Percentiles rank a stretch among this genome's conserved stretches.
Evolutionary conservation across 768 basidiomycete genomes (phyloP).

Genomic region (Tricholoma flavovirens): DNA sequence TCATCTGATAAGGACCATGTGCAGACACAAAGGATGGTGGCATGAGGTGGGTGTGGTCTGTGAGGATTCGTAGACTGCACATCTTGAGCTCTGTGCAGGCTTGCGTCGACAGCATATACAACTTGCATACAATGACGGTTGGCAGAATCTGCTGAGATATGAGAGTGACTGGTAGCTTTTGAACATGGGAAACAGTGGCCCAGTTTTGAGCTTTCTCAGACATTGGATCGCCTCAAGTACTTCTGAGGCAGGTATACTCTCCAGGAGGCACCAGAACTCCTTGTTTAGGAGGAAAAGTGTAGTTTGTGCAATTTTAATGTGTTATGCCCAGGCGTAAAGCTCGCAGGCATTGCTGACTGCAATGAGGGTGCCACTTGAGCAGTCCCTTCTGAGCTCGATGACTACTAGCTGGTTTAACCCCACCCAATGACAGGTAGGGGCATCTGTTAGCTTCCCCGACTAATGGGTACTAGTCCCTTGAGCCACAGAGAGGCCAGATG

Average conservation of each 20-base stretch:
- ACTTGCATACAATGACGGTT: too few species aligned
- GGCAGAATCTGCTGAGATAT: background rate
- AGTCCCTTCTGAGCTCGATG: background rate
- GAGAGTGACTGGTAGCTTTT: background rate
- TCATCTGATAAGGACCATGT: background rate
- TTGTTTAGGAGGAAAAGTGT: background rate
- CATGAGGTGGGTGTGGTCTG: background rate
- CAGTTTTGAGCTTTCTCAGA: background rate
- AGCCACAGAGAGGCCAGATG: conserved; percentile 8
- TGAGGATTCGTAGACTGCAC: background rate
- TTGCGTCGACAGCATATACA: background rate
- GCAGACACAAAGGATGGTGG: background rate
- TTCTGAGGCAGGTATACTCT: background rate
- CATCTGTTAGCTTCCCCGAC: conserved; percentile 7
- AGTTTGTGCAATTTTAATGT: background rate
- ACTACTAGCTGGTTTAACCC: conserved; percentile 1
- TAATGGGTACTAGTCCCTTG: conserved; percentile 7
- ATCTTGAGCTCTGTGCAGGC: background rate
- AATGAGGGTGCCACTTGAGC: background rate
- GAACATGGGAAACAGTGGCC: background rate
- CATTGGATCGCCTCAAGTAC: background rate
- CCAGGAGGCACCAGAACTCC: background rate
- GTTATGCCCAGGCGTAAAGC: background rate
- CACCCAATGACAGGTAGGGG: background rate
- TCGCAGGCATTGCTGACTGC: conserved; percentile 1